Evolutionary conservation across 23 red algal species (phyloP).

Genomic region (Gracilaria domingensis): DNA sequence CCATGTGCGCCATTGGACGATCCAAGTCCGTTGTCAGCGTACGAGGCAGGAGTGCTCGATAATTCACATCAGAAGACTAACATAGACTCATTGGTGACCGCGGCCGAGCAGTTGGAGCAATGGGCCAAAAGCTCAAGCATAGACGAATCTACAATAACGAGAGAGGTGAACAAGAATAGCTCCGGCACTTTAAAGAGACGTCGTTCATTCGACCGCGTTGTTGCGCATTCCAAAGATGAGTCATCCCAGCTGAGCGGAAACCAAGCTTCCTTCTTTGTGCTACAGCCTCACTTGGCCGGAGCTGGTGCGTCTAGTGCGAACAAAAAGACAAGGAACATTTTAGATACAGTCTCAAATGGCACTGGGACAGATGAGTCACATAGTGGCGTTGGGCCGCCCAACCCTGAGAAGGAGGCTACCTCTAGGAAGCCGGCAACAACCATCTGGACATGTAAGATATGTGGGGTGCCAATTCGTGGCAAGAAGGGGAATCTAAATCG

Average conservation of each 20-base stretch:
- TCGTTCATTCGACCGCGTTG: neutral
- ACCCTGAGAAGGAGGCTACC: neutral
- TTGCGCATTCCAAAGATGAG: neutral
- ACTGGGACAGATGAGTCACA: neutral
- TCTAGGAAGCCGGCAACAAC: neutral
- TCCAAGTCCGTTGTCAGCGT: neutral
- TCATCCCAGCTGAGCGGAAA: neutral
- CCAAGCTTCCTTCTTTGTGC: neutral
- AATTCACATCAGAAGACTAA: neutral
- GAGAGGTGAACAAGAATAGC: neutral
- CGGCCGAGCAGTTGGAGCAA: neutral
- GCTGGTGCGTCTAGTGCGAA: neutral
- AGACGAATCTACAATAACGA: neutral
- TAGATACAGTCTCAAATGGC: neutral
- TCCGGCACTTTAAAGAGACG: neutral
- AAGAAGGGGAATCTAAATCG: slow-evolving; percentile 72
- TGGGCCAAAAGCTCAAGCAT: neutral
- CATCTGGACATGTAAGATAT: slow-evolving; percentile 57
- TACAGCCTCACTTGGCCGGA: neutral
- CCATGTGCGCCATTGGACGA: neutral
- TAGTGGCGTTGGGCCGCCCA: neutral
- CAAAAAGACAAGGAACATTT: neutral
- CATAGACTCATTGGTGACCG: neutral
- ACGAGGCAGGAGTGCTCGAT: neutral
- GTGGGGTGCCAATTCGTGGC: slow-evolving; percentile 55